Conservation (phyloP, 352 stramenopile genomes). For the Pythium vanterpoolii region DNA sequence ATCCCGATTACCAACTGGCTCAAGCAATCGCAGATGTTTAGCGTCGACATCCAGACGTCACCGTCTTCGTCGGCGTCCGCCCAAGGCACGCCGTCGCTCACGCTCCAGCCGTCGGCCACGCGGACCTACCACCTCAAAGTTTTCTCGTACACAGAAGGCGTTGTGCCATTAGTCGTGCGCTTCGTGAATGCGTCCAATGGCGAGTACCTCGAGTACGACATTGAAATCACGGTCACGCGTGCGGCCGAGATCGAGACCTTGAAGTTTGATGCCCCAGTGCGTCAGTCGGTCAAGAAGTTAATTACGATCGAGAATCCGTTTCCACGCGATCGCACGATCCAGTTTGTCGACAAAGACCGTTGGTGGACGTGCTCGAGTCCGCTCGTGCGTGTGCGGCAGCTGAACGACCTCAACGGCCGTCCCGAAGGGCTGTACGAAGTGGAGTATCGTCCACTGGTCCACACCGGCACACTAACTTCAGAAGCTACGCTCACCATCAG, state of each 20-base stretch:
- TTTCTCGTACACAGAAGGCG: constrained; percentile 84
- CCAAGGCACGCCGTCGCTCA: constrained; percentile 64
- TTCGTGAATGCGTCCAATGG: constrained; percentile 82
- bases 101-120: constrained; percentile 49
- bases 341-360: constrained; percentile 50
- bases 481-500: constrained; percentile 70
- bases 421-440: constrained; percentile 87
- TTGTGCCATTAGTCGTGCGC: constrained; percentile 44
- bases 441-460: constrained; percentile 84
- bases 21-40: constrained; percentile 65
- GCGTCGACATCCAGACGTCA: constrained; percentile 60
- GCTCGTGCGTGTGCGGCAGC: constrained; percentile 63
- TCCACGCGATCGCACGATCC: constrained; percentile 33
- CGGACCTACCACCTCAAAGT: constrained; percentile 88
- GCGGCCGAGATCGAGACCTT: constrained; percentile 75
- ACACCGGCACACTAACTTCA: constrained; percentile 29
- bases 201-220: constrained; percentile 81
- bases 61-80: constrained; percentile 45
- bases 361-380: constrained; percentile 85
- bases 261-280: constrained; percentile 79
- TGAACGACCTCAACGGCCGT: constrained; percentile 65
- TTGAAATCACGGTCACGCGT: constrained; percentile 51
- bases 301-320: constrained; percentile 93
- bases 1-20: constrained; percentile 89
- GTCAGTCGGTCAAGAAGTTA: constrained; percentile 72